Conservation (phyloP, 1,284 basidiomycete species). For the Leccinum variabile region DNA sequence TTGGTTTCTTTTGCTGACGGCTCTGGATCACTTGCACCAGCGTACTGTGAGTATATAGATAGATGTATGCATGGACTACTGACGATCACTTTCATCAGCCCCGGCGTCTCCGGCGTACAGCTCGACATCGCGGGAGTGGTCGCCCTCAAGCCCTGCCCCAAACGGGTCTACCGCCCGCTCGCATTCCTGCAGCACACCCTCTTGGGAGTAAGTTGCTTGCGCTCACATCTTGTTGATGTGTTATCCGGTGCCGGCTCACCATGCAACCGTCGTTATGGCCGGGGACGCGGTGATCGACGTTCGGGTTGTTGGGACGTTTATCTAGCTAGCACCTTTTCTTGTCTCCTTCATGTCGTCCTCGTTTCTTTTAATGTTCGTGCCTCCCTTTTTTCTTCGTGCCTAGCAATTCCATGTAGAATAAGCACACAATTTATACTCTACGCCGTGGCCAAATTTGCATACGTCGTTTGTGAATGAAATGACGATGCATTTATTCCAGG, state of each 20-base stretch:
- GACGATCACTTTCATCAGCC: slow-evolving; percentile 42
- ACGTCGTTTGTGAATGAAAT: slow-evolving; percentile 2
- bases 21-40: slow-evolving; percentile 47
- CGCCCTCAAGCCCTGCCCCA: slow-evolving; percentile 72
- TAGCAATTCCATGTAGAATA: slow-evolving; percentile 38
- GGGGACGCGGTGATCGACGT: slow-evolving; percentile 8
- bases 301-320: slow-evolving; percentile 5
- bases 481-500: slow-evolving; percentile 5
- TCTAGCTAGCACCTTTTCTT: slow-evolving; percentile 32
- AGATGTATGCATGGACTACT: slow-evolving; percentile 6
- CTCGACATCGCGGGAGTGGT: slow-evolving; percentile 79
- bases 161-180: slow-evolving; percentile 43
- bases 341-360: slow-evolving; percentile 17
- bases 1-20: slow-evolving; percentile 20
- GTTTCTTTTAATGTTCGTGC: slow-evolving; percentile 7
- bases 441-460: slow-evolving; percentile 1
- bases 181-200: slow-evolving; percentile 52
- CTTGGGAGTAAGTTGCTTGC: slow-evolving; percentile 48
- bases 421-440: slow-evolving; percentile 24
- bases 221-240: slow-evolving; percentile 13
- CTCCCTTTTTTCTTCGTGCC: slow-evolving; percentile 19
- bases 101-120: slow-evolving; percentile 84
- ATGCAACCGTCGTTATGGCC: slow-evolving; percentile 6
- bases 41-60: slow-evolving; percentile 61
- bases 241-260: slow-evolving; percentile 1